These are phyloP conservation scores for Blastobotrys petasosporus DNA, from an alignment of 1,139 yeast species.

Conservation along the genomic window DNA sequence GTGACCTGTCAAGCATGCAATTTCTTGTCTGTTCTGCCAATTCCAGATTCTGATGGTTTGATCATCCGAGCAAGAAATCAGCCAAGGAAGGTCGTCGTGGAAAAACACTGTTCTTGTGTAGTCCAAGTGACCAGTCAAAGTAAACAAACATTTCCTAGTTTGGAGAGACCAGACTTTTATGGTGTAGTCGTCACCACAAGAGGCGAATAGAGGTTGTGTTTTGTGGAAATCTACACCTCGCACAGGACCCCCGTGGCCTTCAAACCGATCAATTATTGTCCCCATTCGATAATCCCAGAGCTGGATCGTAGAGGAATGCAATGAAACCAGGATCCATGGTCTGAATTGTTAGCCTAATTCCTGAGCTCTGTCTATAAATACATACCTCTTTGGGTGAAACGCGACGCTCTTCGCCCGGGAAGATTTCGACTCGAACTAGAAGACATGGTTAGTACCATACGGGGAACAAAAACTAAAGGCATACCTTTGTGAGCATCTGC, in stretches of 20 bases:
- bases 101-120: conserved; percentile 91
- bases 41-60: conserved; percentile 99
- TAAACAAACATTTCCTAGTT: conserved; percentile 85
- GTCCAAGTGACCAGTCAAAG: conserved; percentile 86
- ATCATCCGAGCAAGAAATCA: conserved; percentile 92
- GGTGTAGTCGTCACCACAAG: conserved; percentile 96
- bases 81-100: conserved; percentile 97
- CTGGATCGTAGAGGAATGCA: conserved; percentile 92
- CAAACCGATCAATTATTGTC: conserved; percentile 89
- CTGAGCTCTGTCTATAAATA: conserved; percentile 3
- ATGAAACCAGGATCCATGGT: conserved; percentile 95
- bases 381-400: conserved; percentile 78
- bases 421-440: conserved; percentile 91
- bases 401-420: conserved; percentile 98
- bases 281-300: conserved; percentile 99
- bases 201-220: conserved; percentile 92
- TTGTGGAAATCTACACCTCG: conserved; percentile 95
- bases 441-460: conserved; percentile 1
- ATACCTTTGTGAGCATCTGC: conserved; percentile 89
- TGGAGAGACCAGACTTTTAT: conserved; percentile 95
- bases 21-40: conserved; percentile 98
- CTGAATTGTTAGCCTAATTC: conserved; percentile 30
- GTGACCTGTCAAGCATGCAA: conserved; percentile 96
- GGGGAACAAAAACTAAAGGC: conserved; percentile 20
- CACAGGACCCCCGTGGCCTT: conserved; percentile 98